Conservation (phyloP, 2,329 filamentous ascomycete genomes). For the Exophiala sp. region DNA sequence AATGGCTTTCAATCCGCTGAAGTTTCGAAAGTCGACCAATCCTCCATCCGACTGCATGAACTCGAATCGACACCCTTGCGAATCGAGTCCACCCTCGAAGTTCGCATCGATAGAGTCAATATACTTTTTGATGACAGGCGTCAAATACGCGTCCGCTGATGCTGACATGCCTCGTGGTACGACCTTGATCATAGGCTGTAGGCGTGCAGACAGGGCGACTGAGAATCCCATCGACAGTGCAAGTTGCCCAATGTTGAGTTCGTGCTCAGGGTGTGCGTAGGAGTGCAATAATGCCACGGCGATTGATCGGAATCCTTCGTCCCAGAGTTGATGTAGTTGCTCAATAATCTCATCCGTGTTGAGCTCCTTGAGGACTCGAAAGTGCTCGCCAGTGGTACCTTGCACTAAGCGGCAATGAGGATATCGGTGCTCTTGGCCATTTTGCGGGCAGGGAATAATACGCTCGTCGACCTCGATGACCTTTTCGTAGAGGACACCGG, state of each 20-base stretch:
- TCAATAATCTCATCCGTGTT: constrained; percentile 51
- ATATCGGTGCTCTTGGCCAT: neutral
- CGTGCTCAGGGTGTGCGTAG: constrained; percentile 84
- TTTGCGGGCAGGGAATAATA: constrained; percentile 5
- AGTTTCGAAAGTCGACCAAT: constrained; percentile 44
- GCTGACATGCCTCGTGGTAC: constrained; percentile 74
- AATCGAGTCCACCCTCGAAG: constrained; percentile 62
- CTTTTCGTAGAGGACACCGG: constrained; percentile 58
- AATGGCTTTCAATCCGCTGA: constrained; percentile 80
- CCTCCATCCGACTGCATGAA: constrained; percentile 90
- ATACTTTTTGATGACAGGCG: constrained; percentile 74
- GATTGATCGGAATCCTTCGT: constrained; percentile 5
- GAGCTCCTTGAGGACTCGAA: constrained; percentile 56
- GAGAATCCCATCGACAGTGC: constrained; percentile 76
- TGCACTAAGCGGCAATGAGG: constrained; percentile 3
- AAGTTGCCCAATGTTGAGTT: constrained; percentile 69
- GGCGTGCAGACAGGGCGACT: constrained; percentile 72
- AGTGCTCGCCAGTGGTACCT: constrained; percentile 50
- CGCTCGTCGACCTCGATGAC: constrained; percentile 29
- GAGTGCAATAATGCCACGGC: constrained; percentile 59
- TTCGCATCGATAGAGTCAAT: constrained; percentile 41
- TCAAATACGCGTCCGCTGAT: constrained; percentile 75
- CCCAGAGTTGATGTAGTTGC: constrained; percentile 57
- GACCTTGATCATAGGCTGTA: constrained; percentile 83
- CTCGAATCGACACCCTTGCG: constrained; percentile 75